A percentile compares a stretch with the other conserved stretches of the same genome.
These are phyloP conservation scores for Hydrangea macrophylla DNA, from an alignment of 148 eudicot species.

Conservation along the genomic window DNA sequence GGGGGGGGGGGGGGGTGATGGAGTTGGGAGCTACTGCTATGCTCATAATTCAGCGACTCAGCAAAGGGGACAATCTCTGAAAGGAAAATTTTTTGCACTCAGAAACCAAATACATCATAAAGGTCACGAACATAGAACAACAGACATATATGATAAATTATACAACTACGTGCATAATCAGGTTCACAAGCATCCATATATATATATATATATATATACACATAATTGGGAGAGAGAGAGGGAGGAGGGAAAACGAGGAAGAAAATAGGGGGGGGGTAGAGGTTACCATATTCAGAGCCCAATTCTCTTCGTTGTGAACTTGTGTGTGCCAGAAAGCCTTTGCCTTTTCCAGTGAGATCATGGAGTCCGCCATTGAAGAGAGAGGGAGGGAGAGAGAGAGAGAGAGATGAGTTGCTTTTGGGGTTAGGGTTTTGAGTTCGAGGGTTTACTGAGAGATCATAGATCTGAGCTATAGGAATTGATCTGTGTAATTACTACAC, in stretches of 20 bases:
- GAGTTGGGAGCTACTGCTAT: neutral
- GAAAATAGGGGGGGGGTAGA: neutral
- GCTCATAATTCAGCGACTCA: neutral
- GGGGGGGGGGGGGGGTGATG: no score
- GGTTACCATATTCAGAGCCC: constrained; percentile 43
- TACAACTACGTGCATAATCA: neutral
- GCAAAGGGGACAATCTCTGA: neutral
- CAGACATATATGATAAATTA: neutral
- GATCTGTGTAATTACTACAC: no score
- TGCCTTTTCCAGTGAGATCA: constrained; percentile 32
- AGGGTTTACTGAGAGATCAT: neutral
- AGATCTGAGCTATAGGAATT: no score
- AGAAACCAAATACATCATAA: no score
- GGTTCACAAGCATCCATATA: neutral
- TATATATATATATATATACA: neutral
- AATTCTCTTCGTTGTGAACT: constrained; percentile 33
- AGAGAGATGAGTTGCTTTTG: neutral
- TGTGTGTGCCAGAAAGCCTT: constrained; percentile 43
- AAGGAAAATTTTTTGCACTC: no score
- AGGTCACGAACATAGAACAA: neutral
- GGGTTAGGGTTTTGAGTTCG: constrained; percentile 19
- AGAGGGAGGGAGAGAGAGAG: constrained; percentile 6
- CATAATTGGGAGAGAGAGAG: no score
- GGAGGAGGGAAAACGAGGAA: neutral
- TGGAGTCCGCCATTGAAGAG: constrained; percentile 29